Base-by-base conservation (phyloP, 495 filamentous ascomycete genomes). In the Xylaria grammica region DNA sequence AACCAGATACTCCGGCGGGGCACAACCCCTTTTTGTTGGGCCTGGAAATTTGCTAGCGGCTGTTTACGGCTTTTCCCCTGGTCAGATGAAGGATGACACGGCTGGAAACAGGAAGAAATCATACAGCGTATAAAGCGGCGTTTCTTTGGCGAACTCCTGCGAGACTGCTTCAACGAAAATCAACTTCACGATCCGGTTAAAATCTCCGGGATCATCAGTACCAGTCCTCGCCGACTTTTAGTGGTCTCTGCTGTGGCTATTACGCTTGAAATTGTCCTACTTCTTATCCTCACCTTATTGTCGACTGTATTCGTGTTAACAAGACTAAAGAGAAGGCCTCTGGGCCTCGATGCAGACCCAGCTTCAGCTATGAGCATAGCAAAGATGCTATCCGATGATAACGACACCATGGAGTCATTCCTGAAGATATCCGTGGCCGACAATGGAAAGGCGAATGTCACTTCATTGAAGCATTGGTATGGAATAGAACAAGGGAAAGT, bases 141-240 rank as follows among this genome's bases (percentile, higher is more conserved):
- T 7, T 78, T 73, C 45, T 68, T 78, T 62, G 78, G 75, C 0
- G 78, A 80, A 32, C 63, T 72, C 1, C 40, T 78, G 8, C 71
- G 74, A 36, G 54, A 75, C 30, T 52, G 62, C 0, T 73, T 77
- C 27, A 38, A 61, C 20, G 15, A 55, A 1, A 29, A 22, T 10
- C 59, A 42, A 1, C 4, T 20, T 15, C 45, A 46, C 27, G 17
- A 58, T 19, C 11, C 68, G 9, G 10, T 36, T 9, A 1, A 15
- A 11, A 57, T 46, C 2, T 4, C 32, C 7, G 68, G 68, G 38
- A 46, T 9, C 8, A 50, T 62, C 34, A 15, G 30, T 3, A 30
- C 24, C 2, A 67, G 22, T 10, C 34, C 54, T 40, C 45, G 62
- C 27, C 59, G 70, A 20, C 29, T 73, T 54, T 54, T 73, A 40